A percentile compares a stretch with the other conserved stretches of the same genome.
These are phyloP conservation scores for Clavariopsis aquatica DNA, from an alignment of 495 filamentous ascomycete genomes.

Conservation along the genomic window DNA sequence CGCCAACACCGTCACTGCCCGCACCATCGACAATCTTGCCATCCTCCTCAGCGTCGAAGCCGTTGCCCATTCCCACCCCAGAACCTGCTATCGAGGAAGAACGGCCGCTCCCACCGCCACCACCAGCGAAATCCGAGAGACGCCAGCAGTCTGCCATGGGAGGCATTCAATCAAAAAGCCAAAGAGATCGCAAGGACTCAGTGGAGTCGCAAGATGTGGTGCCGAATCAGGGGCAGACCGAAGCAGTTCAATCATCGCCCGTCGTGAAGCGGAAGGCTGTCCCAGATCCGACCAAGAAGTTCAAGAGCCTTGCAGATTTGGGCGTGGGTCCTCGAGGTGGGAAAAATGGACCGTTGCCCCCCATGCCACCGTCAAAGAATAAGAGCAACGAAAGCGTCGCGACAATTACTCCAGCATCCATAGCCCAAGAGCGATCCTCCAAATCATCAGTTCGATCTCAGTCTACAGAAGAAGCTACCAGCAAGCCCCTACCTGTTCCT, in stretches of 20 bases:
- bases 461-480: background rate
- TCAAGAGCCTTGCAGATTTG: slow-evolving; percentile 18
- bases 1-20: slow-evolving; percentile 13
- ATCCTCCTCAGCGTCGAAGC: slow-evolving; percentile 1
- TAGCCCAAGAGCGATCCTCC: background rate
- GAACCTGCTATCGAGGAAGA: slow-evolving; percentile 10
- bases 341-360: background rate
- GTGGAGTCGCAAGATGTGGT: slow-evolving; percentile 7
- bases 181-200: slow-evolving; percentile 2
- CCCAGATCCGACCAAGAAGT: slow-evolving; percentile 11
- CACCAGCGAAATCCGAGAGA: slow-evolving; percentile 32
- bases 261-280: slow-evolving; percentile 23
- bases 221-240: background rate
- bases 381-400: background rate
- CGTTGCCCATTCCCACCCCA: slow-evolving; percentile 1
- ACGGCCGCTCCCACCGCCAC: slow-evolving; percentile 29
- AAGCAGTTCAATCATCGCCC: background rate
- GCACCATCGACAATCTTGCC: background rate
- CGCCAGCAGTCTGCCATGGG: slow-evolving; percentile 21
- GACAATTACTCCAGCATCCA: background rate
- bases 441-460: background rate
- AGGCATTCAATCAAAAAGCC: slow-evolving; percentile 12
- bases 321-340: slow-evolving; percentile 14
- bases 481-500: background rate
- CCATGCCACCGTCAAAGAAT: background rate